Evolutionary conservation across 1,284 basidiomycete species (phyloP).

Genomic region (Sporisorium sorghi): DNA sequence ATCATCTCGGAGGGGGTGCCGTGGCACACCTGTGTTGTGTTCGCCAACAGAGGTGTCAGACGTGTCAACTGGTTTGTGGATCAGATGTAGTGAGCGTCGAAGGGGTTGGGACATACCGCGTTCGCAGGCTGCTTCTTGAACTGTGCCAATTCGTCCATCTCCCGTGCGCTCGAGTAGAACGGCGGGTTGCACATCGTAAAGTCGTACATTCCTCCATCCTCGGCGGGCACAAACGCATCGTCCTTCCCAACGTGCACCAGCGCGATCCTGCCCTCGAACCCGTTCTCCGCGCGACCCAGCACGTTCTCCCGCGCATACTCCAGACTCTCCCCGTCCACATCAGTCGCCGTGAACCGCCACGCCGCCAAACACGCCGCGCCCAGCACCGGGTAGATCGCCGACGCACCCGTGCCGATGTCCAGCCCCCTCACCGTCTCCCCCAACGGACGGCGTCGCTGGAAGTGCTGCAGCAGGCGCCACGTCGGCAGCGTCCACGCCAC

Average conservation of each 20-base stretch:
- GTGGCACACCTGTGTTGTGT: conserved; percentile 71
- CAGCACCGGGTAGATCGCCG: conserved; percentile 86
- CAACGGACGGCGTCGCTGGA: not conserved
- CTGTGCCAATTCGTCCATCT: conserved; percentile 72
- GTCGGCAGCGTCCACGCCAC: conserved; percentile 15
- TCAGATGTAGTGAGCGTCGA: no score
- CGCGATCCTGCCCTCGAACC: conserved; percentile 73
- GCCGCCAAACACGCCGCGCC: conserved; percentile 66
- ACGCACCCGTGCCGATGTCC: conserved; percentile 42
- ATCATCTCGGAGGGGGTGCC: conserved; percentile 87
- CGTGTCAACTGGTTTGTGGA: not conserved
- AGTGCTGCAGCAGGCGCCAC: conserved; percentile 4
- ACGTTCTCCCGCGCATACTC: conserved; percentile 67
- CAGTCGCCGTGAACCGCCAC: conserved; percentile 41
- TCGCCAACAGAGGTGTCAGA: not conserved
- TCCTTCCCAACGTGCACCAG: conserved; percentile 71
- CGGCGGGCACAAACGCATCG: conserved; percentile 73
- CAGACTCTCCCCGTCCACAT: conserved; percentile 40
- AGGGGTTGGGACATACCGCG: conserved; percentile 24
- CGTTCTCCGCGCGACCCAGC: conserved; percentile 74
- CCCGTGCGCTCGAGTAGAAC: conserved; percentile 81
- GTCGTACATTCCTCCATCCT: conserved; percentile 6
- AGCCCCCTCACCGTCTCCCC: not conserved
- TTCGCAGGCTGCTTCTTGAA: conserved; percentile 34
- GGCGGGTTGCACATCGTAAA: conserved; percentile 95